These are phyloP conservation scores for Artemisia annua DNA, from an alignment of 129 eudicot species.

Conservation along the genomic window DNA sequence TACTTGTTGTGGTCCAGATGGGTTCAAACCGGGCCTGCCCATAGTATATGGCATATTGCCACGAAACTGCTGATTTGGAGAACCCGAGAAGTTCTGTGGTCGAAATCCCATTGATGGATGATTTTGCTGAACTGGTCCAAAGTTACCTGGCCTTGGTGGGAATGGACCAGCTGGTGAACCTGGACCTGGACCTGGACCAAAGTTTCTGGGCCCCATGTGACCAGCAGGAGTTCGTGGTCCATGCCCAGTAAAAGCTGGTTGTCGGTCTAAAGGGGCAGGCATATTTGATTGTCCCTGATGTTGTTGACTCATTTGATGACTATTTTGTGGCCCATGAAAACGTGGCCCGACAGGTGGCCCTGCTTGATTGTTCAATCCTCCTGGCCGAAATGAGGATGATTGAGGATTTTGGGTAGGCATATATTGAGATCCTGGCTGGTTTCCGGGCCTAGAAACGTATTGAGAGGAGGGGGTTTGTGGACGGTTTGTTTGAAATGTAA, in stretches of 20 bases:
- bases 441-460: constrained; percentile 33
- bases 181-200: constrained; percentile 22
- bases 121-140: constrained; percentile 50
- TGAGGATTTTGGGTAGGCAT: constrained; percentile 48
- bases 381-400: constrained; percentile 48
- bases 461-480: constrained; percentile 48
- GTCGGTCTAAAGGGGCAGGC: constrained; percentile 36
- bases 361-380: constrained; percentile 32
- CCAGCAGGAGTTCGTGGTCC: constrained; percentile 40
- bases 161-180: constrained; percentile 39
- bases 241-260: constrained; percentile 34
- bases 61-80: constrained; percentile 51
- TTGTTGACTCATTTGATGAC: constrained; percentile 50
- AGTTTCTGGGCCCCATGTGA: constrained; percentile 60
- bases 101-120: constrained; percentile 34
- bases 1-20: constrained; percentile 53
- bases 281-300: constrained; percentile 29
- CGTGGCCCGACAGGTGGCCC: constrained; percentile 44
- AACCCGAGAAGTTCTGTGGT: constrained; percentile 41
- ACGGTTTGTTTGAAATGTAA: constrained; percentile 82
- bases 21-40: constrained; percentile 31
- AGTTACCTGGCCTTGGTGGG: constrained; percentile 50
- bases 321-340: constrained; percentile 47
- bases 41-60: constrained; percentile 34
- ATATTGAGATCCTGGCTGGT: constrained; percentile 35